A percentile compares a stretch with the other conserved stretches of the same genome.
Conservation (phyloP, 2,329 filamentous ascomycete genomes). For the Mariannaea elegans region DNA sequence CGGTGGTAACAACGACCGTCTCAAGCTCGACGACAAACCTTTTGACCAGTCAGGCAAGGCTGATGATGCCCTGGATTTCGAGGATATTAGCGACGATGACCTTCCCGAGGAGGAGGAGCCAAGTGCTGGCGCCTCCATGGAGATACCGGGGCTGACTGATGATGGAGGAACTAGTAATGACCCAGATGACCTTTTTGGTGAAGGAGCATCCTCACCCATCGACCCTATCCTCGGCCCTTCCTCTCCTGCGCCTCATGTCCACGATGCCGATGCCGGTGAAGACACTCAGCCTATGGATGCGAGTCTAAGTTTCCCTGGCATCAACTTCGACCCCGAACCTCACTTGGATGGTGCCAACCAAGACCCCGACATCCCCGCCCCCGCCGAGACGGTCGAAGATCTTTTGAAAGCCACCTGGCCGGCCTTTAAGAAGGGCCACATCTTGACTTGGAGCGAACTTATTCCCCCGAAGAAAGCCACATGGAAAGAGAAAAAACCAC, state of each 20-base stretch:
- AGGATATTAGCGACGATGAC: slow-evolving; percentile 92
- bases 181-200: slow-evolving; percentile 75
- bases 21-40: slow-evolving; percentile 55
- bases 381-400: slow-evolving; percentile 77
- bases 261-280: slow-evolving; percentile 49
- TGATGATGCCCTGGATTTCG: slow-evolving; percentile 89
- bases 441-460: slow-evolving; percentile 82
- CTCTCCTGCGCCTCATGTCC: slow-evolving; percentile 56
- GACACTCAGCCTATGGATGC: slow-evolving; percentile 45
- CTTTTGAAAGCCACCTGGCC: slow-evolving; percentile 84
- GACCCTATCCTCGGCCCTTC: slow-evolving; percentile 53
- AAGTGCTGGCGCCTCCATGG: slow-evolving; percentile 51
- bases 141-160: slow-evolving; percentile 65
- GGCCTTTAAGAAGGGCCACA: slow-evolving; percentile 77
- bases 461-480: slow-evolving; percentile 82
- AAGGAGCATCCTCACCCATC: slow-evolving; percentile 61
- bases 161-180: slow-evolving; percentile 69
- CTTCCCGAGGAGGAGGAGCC: slow-evolving; percentile 81
- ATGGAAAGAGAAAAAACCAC: slow-evolving; percentile 80
- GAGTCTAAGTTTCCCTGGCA: slow-evolving; percentile 48
- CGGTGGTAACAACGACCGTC: slow-evolving; percentile 47
- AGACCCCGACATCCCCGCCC: slow-evolving; percentile 71
- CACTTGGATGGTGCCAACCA: slow-evolving; percentile 61
- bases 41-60: slow-evolving; percentile 81
- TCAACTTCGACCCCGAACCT: slow-evolving; percentile 60